Conservation (phyloP, 2,329 filamentous ascomycete genomes). For the Botryosphaeria dothidea region DNA sequence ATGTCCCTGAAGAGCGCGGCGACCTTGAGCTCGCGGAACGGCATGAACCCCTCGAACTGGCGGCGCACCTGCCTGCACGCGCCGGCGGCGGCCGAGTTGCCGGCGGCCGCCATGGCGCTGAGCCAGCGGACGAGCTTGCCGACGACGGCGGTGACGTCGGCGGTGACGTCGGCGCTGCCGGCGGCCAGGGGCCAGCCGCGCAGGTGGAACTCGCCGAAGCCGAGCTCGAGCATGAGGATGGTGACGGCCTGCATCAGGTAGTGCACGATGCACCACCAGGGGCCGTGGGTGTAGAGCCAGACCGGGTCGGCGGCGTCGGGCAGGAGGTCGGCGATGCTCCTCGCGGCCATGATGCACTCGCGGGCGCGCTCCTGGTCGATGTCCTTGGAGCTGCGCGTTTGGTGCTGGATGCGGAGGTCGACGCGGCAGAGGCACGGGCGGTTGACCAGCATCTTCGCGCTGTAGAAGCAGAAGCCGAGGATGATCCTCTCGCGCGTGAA, state of each 20-base stretch:
- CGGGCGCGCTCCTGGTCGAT: slow-evolving; percentile 35
- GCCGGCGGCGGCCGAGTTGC: not conserved
- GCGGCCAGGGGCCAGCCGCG: not conserved
- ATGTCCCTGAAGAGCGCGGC: not conserved
- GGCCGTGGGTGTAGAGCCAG: slow-evolving; percentile 33
- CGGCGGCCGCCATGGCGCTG: slow-evolving; percentile 28
- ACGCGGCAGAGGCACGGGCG: slow-evolving; percentile 41
- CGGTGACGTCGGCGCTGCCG: not conserved
- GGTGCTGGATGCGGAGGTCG: slow-evolving; percentile 32
- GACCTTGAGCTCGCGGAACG: not conserved
- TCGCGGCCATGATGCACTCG: slow-evolving; percentile 37
- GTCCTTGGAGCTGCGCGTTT: slow-evolving; percentile 30
- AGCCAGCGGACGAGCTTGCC: slow-evolving; percentile 38
- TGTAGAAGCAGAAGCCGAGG: slow-evolving; percentile 36
- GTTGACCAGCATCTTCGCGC: slow-evolving; percentile 37
- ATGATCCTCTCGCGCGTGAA: slow-evolving; percentile 31
- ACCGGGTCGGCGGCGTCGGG: slow-evolving; percentile 31
- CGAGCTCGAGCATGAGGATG: slow-evolving; percentile 40
- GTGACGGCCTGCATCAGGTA: slow-evolving; percentile 41
- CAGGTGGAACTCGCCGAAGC: slow-evolving; percentile 28
- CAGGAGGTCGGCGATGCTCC: slow-evolving; percentile 33
- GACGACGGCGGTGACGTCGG: slow-evolving; percentile 26
- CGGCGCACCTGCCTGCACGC: not conserved
- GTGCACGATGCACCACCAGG: slow-evolving; percentile 45
- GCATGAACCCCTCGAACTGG: not conserved